Evolutionary conservation across 2,329 filamentous ascomycete genomes (phyloP), one percentile per base, ranked within the genome.

Genomic region (Xylaria sp.): DNA sequence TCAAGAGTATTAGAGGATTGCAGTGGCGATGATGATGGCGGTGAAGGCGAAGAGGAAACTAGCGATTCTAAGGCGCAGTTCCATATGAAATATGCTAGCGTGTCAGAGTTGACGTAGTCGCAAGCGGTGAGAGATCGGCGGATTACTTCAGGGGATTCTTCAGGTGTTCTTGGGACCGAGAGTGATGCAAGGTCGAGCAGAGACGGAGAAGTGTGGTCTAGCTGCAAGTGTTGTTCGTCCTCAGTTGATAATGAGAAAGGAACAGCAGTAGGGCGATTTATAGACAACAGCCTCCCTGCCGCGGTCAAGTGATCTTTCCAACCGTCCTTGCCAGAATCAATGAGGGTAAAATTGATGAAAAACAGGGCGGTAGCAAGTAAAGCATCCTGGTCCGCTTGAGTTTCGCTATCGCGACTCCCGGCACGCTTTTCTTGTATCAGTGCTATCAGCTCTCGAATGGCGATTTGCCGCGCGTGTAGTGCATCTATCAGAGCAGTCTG

Each of bases 261-360:
- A n/a, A 23, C 32, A 12, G 64, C 57, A 4, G 62, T 54, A 32
- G 65, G 60, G 9, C 60, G 42, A 18, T 72, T 57, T 27, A 60
- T n/a, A 0, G 65, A 70, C 10, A 79, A 75, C 32, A 86, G 81
- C 65, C 77, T 81, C 60, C 81, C 81, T 25, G 83, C 83, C 6
- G 82, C 84, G 37, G 82, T 79, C 53, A 86, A 78, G 72, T 86
- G 84, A 51, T 80, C 76, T 69, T 81, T 81, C 84, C 84, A 86
- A 65, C 79, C 80, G 25, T 79, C 79, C 66, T 79, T 81, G 13
- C 84, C 82, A 12, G 84, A 75, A 69, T 86, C 84, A 54, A 86
- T 83, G n/a, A 86, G 77, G 60, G 85, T 79, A 68, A 86, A 84
- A 68, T 85, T 84, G 75, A 86, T 79, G 65, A 86, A 85, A 74